Conservation (phyloP, 805 yeast species). For the Pachysolen tannophilus region DNA sequence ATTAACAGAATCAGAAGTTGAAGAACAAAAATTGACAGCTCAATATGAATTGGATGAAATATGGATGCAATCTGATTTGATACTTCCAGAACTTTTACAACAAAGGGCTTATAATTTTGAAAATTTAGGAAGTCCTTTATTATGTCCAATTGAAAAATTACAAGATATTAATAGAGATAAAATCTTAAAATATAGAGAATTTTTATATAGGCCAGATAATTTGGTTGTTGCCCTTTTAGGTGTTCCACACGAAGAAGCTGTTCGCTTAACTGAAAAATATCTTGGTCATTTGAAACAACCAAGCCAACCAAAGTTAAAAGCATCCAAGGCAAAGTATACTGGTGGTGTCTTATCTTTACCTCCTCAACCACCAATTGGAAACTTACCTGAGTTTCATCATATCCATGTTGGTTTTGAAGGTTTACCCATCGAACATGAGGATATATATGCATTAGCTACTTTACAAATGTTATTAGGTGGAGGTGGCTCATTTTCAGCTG, state of each 20-base stretch:
- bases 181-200: constrained; percentile 48
- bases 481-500: constrained; percentile 96
- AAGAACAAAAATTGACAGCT: constrained; percentile 66
- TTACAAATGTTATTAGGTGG: constrained; percentile 90
- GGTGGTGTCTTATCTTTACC: constrained; percentile 54
- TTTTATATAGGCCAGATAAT: constrained; percentile 71
- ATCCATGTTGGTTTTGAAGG: constrained; percentile 87
- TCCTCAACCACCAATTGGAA: constrained; percentile 48
- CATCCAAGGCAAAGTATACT: constrained; percentile 40
- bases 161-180: constrained; percentile 43
- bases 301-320: constrained; percentile 16
- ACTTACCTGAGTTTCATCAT: constrained; percentile 74
- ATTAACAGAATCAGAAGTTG: constrained; percentile 60
- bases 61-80: constrained; percentile 72
- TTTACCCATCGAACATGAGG: constrained; percentile 72
- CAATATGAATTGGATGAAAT: constrained; percentile 79
- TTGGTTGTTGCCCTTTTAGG: constrained; percentile 87
- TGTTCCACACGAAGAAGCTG: constrained; percentile 61
- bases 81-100: constrained; percentile 86
- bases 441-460: constrained; percentile 84
- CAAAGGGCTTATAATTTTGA: constrained; percentile 65
- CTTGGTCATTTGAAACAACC: constrained; percentile 53
- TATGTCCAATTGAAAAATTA: constrained; percentile 70
- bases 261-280: constrained; percentile 50
- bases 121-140: constrained; percentile 79